Evolutionary conservation across 1,139 yeast species (phyloP).

Genomic region (Blastobotrys illinoisensis): DNA sequence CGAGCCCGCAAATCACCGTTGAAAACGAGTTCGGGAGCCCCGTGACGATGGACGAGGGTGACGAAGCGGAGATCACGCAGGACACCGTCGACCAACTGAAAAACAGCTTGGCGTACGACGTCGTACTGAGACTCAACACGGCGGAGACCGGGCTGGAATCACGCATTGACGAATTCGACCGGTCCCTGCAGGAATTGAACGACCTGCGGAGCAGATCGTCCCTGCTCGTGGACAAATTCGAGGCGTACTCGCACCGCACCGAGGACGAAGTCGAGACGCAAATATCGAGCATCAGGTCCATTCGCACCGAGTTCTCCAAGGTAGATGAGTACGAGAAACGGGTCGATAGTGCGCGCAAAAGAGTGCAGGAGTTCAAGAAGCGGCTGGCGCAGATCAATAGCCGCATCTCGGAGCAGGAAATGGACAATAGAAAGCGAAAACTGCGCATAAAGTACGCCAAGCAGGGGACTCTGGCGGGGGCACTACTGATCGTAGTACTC

Average conservation of each 20-base stretch:
- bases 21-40: slow-evolving; percentile 4
- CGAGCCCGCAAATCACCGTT: not conserved
- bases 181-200: slow-evolving; percentile 17
- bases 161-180: slow-evolving; percentile 17
- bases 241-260: slow-evolving; percentile 15
- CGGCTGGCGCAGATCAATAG: slow-evolving; percentile 20
- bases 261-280: slow-evolving; percentile 15
- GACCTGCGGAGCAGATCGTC: slow-evolving; percentile 15
- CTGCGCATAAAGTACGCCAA: slow-evolving; percentile 24
- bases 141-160: slow-evolving; percentile 15
- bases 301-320: slow-evolving; percentile 17
- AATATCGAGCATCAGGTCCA: slow-evolving; percentile 14
- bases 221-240: slow-evolving; percentile 13
- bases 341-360: slow-evolving; percentile 17
- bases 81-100: slow-evolving; percentile 18
- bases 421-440: slow-evolving; percentile 23
- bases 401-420: slow-evolving; percentile 21
- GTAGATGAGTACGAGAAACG: slow-evolving; percentile 23
- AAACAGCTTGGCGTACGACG: slow-evolving; percentile 19
- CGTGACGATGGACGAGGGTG: not conserved
- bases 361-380: slow-evolving; percentile 23
- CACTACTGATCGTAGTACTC: slow-evolving; percentile 31
- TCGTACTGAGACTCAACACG: slow-evolving; percentile 18
- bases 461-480: slow-evolving; percentile 24
- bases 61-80: slow-evolving; percentile 5